A percentile compares a stretch with the other conserved stretches of the same genome.
Evolutionary conservation across 768 basidiomycete genomes (phyloP).

Genomic region (Amanita muscaria): DNA sequence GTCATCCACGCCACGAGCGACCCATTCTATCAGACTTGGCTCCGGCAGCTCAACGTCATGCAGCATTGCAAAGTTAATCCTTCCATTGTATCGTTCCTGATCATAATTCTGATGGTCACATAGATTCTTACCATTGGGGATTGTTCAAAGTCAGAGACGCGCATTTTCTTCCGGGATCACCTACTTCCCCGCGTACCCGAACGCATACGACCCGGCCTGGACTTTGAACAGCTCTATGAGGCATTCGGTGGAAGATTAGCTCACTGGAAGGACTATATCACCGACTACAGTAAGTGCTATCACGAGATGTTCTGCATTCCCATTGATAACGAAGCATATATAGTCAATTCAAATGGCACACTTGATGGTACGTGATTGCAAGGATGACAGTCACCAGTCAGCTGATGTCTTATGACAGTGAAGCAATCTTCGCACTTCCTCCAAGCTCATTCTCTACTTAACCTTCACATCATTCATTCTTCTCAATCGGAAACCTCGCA

Average conservation of each 20-base stretch:
- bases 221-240: constrained; percentile 67
- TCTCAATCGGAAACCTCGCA: constrained; percentile 43
- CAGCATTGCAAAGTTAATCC: constrained; percentile 67
- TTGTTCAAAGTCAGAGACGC: constrained; percentile 64
- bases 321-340: background rate
- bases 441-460: constrained; percentile 76
- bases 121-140: constrained; percentile 77
- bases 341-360: constrained; percentile 69
- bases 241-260: constrained; percentile 81
- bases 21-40: constrained; percentile 79
- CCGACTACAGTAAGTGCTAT: constrained; percentile 50
- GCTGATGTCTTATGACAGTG: constrained; percentile 32
- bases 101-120: background rate
- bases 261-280: constrained; percentile 75
- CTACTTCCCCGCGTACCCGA: constrained; percentile 68
- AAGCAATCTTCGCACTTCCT: constrained; percentile 77
- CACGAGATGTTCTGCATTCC: background rate
- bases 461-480: constrained; percentile 82
- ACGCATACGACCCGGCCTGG: constrained; percentile 39
- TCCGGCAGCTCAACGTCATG: constrained; percentile 71
- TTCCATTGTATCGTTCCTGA: background rate
- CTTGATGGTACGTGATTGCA: constrained; percentile 46
- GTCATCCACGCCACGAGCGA: constrained; percentile 79
- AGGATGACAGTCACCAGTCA: background rate
- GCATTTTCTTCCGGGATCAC: constrained; percentile 54